Percentiles rank a stretch among this genome's conserved stretches.
Conservation (phyloP, 257 asterid species). For the Penstemon eatonii region DNA sequence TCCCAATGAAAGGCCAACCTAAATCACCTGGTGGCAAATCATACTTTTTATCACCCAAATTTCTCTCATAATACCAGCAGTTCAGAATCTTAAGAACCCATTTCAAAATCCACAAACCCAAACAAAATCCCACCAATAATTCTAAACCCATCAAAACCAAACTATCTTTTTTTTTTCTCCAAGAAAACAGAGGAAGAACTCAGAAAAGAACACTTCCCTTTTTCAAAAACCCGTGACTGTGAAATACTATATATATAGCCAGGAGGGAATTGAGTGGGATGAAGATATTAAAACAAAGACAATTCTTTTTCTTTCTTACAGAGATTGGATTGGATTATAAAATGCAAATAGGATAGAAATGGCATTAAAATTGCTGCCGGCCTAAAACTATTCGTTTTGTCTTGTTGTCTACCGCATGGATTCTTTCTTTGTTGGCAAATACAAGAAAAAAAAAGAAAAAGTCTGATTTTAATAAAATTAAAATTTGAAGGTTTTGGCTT, state of each 20-base stretch:
- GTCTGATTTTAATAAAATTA: not conserved
- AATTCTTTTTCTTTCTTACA: not conserved
- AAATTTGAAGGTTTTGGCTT: not conserved
- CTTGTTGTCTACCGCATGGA: slow-evolving; percentile 25
- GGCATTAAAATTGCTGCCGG: slow-evolving; percentile 28
- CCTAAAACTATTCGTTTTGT: slow-evolving; percentile 27
- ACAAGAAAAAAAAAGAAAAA: not conserved
- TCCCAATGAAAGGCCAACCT: slow-evolving; percentile 93
- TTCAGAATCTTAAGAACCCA: slow-evolving; percentile 34
- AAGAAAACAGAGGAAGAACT: not conserved
- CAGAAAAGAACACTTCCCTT: not conserved
- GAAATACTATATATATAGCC: not conserved
- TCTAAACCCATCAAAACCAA: slow-evolving; percentile 23
- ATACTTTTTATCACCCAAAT: slow-evolving; percentile 48
- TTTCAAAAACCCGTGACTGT: not conserved
- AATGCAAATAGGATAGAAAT: slow-evolving; percentile 11
- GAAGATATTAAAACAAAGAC: not conserved
- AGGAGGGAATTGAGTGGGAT: not conserved
- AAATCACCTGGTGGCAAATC: slow-evolving; percentile 90
- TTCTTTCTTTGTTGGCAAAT: slow-evolving; percentile 15
- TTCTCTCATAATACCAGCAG: slow-evolving; percentile 50
- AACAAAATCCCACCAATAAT: slow-evolving; percentile 19
- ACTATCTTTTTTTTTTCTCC: not conserved
- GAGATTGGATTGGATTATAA: not conserved
- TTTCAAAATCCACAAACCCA: slow-evolving; percentile 19